A percentile compares a stretch with the other conserved stretches of the same genome.
phyloP scores from a whole-genome alignment of 2,329 filamentous ascomycete genomes.

The Aspergillus cejpii region DNA sequence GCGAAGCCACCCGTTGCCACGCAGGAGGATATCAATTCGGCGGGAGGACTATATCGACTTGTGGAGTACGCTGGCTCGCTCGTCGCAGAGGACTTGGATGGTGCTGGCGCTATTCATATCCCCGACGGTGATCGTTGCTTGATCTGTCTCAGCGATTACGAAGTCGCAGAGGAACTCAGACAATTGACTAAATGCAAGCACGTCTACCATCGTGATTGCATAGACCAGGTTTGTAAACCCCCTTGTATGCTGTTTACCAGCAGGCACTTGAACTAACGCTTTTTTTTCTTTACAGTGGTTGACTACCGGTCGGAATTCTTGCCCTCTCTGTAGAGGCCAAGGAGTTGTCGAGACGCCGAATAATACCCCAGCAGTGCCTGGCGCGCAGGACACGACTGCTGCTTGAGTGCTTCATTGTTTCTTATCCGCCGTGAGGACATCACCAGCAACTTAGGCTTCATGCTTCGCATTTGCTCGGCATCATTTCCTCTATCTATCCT shows the following conservation, averaged over 20 bases:
- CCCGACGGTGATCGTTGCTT: constrained; percentile 53
- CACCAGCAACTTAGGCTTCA: neutral
- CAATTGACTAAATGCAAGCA: constrained; percentile 59
- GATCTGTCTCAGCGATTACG: constrained; percentile 62
- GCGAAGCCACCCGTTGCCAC: constrained; percentile 63
- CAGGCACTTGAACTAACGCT: constrained; percentile 25
- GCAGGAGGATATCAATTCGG: constrained; percentile 56
- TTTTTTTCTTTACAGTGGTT: constrained; percentile 51
- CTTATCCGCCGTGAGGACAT: neutral
- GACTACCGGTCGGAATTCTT: constrained; percentile 48
- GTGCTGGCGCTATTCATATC: constrained; percentile 31
- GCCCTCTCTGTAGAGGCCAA: constrained; percentile 35
- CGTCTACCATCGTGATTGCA: constrained; percentile 62
- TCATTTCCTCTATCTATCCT: neutral
- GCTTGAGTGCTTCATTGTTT: constrained; percentile 10
- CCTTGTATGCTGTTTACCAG: neutral
- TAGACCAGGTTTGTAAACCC: constrained; percentile 54
- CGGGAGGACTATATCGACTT: constrained; percentile 55
- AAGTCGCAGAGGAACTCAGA: constrained; percentile 54
- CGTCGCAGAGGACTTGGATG: constrained; percentile 44
- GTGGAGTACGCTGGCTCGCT: constrained; percentile 39
- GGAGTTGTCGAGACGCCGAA: constrained; percentile 36
- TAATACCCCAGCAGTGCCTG: constrained; percentile 12
- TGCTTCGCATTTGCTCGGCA: constrained; percentile 1
- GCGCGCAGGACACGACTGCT: constrained; percentile 12